These are phyloP conservation scores for Syzygium grande DNA, from an alignment of 345 rosid genomes.

Conservation along the genomic window DNA sequence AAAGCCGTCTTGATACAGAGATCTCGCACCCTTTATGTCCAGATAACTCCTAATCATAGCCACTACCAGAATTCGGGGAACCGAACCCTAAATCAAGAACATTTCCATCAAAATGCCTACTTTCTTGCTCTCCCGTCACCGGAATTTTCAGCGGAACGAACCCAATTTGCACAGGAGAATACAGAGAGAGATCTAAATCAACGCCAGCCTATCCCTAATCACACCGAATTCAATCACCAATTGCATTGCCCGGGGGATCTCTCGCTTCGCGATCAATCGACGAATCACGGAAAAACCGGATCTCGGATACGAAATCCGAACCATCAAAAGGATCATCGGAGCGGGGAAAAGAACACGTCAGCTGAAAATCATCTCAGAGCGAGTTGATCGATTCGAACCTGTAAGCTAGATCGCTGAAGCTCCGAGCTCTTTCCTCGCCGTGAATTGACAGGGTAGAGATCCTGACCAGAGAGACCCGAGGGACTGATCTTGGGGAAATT, in stretches of 20 bases:
- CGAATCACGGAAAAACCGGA: not conserved
- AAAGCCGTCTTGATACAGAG: not conserved
- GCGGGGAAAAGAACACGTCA: not conserved
- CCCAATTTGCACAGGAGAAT: not conserved
- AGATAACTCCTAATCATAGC: not conserved
- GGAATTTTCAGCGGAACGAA: not conserved
- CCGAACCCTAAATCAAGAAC: not conserved
- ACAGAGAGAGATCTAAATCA: not conserved
- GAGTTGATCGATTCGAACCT: not conserved
- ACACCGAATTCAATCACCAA: not conserved
- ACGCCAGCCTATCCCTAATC: not conserved
- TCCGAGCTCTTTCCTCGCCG: not conserved
- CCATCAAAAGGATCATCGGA: not conserved
- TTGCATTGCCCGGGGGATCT: not conserved
- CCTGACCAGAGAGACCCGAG: not conserved
- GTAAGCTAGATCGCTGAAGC: not conserved
- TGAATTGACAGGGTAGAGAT: not conserved
- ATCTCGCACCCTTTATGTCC: not conserved
- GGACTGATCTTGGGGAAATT: not conserved
- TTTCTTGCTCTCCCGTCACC: not conserved
- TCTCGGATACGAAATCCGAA: not conserved
- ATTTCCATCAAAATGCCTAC: not conserved
- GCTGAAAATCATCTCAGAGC: not conserved
- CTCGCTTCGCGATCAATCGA: not conserved
- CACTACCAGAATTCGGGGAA: not conserved